Conservation (phyloP, 1,284 basidiomycete species). For the Ganoderma boninense region DNA sequence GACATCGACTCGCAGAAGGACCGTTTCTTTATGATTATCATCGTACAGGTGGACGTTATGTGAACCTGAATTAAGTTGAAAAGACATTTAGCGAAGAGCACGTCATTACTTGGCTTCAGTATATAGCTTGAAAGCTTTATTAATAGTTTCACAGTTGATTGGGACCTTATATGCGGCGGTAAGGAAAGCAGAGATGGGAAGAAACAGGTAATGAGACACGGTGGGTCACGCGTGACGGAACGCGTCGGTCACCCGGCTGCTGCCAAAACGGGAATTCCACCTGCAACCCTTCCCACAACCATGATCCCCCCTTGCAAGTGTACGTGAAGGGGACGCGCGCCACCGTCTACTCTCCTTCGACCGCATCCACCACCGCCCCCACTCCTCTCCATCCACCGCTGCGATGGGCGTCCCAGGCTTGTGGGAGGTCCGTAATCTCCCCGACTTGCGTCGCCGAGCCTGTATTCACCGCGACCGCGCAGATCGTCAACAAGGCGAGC, state of each 20-base stretch:
- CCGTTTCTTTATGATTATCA: too few species aligned
- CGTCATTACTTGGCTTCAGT: too few species aligned
- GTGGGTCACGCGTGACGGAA: constrained; percentile 13
- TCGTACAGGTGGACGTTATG: too few species aligned
- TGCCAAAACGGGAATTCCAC: background rate
- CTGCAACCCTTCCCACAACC: background rate
- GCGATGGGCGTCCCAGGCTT: constrained; percentile 44
- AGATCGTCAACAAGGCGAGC: too few species aligned
- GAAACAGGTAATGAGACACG: constrained; percentile 12
- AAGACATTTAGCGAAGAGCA: too few species aligned
- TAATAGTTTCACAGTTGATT: background rate
- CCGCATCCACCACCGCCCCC: background rate
- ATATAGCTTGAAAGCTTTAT: background rate
- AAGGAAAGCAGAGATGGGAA: too few species aligned
- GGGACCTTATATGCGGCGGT: background rate
- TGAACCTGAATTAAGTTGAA: too few species aligned
- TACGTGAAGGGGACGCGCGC: background rate
- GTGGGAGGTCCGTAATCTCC: constrained; percentile 40
- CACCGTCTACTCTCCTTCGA: background rate
- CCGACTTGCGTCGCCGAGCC: background rate
- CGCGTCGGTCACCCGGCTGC: constrained; percentile 2
- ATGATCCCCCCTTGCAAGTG: background rate
- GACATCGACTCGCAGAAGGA: too few species aligned
- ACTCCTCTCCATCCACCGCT: background rate
- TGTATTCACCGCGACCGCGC: too few species aligned